Evolutionary conservation across 225 moss, liverwort and hornwort genomes (phyloP).

Genomic region (Climacium dendroides): DNA sequence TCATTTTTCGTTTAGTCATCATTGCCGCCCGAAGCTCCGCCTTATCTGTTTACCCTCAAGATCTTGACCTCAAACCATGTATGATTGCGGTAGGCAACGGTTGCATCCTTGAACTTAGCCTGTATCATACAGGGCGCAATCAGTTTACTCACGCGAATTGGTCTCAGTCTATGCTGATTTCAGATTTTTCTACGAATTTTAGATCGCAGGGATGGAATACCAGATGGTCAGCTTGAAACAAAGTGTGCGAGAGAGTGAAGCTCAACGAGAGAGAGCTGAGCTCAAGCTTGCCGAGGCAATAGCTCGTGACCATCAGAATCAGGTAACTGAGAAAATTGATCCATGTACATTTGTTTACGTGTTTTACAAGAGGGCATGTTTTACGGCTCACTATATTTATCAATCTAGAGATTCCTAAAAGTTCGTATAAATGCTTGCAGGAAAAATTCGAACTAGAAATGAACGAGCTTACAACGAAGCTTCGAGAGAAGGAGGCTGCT

Average conservation of each 20-base stretch:
- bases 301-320: slow-evolving; percentile 34
- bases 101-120: background rate
- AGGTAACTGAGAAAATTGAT: slow-evolving; percentile 1
- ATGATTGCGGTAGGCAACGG: background rate
- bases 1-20: background rate
- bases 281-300: slow-evolving; percentile 49
- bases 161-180: background rate
- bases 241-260: slow-evolving; percentile 34
- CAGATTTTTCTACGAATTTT: background rate
- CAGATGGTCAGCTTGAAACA: slow-evolving; percentile 49
- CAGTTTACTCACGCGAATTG: background rate
- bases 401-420: background rate
- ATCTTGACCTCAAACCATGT: background rate
- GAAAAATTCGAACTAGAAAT: slow-evolving; percentile 42
- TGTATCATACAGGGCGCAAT: background rate
- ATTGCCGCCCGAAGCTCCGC: background rate
- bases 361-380: background rate
- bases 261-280: slow-evolving; percentile 36
- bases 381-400: background rate
- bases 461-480: slow-evolving; percentile 31
- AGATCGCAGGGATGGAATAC: slow-evolving; percentile 55
- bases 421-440: background rate
- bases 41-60: background rate
- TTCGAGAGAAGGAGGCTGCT: slow-evolving; percentile 42
- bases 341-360: background rate